Percentiles rank a stretch among this genome's conserved stretches.
These are phyloP conservation scores for Moniliella sp. DNA, from an alignment of 1,284 basidiomycete species.

Conservation along the genomic window DNA sequence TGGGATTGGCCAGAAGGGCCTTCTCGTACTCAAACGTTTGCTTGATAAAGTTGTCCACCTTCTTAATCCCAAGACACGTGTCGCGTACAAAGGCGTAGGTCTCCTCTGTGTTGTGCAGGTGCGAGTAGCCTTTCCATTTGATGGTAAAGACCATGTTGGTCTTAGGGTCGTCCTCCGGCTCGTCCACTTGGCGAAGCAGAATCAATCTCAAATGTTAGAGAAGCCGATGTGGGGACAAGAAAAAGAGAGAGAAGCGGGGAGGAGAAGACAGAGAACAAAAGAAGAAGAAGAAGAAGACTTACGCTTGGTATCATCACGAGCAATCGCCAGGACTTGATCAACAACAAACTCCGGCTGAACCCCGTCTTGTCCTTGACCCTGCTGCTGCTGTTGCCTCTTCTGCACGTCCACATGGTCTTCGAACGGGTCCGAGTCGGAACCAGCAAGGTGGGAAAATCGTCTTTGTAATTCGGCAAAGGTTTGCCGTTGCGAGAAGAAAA, in stretches of 20 bases:
- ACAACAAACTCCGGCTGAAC: conserved; percentile 36
- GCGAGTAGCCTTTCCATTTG: conserved; percentile 37
- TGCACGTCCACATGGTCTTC: conserved; percentile 20
- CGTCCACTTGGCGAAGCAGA: conserved; percentile 9
- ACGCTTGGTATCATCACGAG: conserved; percentile 1
- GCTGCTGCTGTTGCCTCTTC: conserved; percentile 4
- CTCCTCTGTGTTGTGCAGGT: conserved; percentile 70
- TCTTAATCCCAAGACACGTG: conserved; percentile 62
- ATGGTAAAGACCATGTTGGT: conserved; percentile 36
- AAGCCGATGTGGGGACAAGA: neutral
- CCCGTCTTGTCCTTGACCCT: conserved; percentile 6
- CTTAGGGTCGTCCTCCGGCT: conserved; percentile 33
- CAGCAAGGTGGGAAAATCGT: conserved; percentile 25
- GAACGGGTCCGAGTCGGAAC: conserved; percentile 27
- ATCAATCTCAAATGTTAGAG: neutral
- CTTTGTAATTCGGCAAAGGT: conserved; percentile 30
- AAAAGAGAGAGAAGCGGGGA: too few species aligned
- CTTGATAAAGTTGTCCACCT: conserved; percentile 97
- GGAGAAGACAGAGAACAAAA: neutral
- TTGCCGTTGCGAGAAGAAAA: conserved; percentile 11
- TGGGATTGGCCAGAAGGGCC: conserved; percentile 46
- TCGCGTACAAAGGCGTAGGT: conserved; percentile 70
- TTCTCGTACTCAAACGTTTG: conserved; percentile 49
- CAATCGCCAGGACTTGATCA: conserved; percentile 34
- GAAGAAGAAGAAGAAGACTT: neutral